Percentiles rank a stretch among this genome's conserved stretches.
These are phyloP conservation scores for Capronia coronata DNA, from an alignment of 2,329 filamentous ascomycete genomes.

Conservation along the genomic window DNA sequence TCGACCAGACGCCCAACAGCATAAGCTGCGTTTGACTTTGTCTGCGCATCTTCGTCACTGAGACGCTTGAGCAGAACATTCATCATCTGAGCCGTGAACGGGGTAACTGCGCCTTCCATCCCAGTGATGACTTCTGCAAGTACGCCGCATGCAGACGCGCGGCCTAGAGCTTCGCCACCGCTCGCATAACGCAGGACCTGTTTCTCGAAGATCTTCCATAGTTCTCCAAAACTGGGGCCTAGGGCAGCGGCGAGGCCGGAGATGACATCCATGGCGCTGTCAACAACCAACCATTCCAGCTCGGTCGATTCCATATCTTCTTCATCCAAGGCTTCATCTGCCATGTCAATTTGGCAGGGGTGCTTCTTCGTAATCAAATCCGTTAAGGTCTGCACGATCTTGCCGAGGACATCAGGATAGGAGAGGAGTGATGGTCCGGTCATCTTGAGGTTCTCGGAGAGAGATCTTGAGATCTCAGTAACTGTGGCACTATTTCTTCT, in stretches of 20 bases:
- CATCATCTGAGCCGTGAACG: slow-evolving; percentile 69
- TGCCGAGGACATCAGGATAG: slow-evolving; percentile 61
- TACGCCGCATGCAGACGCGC: slow-evolving; percentile 82
- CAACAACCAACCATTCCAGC: slow-evolving; percentile 95
- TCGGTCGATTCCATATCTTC: slow-evolving; percentile 75
- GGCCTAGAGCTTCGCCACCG: slow-evolving; percentile 78
- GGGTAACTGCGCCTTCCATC: slow-evolving; percentile 74
- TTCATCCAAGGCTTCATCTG: slow-evolving; percentile 69
- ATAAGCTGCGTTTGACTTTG: slow-evolving; percentile 92
- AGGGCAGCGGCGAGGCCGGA: slow-evolving; percentile 77
- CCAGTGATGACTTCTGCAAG: slow-evolving; percentile 85
- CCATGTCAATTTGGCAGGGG: slow-evolving; percentile 85
- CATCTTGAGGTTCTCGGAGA: slow-evolving; percentile 82
- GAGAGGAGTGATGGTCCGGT: slow-evolving; percentile 81
- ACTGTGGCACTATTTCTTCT: slow-evolving; percentile 62
- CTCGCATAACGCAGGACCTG: slow-evolving; percentile 80
- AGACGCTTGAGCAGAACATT: slow-evolving; percentile 80
- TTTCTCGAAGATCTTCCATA: slow-evolving; percentile 96
- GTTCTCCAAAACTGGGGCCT: slow-evolving; percentile 70
- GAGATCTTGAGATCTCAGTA: slow-evolving; percentile 89
- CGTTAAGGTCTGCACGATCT: slow-evolving; percentile 67
- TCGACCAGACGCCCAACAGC: slow-evolving; percentile 78
- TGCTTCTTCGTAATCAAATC: slow-evolving; percentile 84
- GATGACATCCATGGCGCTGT: slow-evolving; percentile 86
- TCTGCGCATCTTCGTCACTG: slow-evolving; percentile 80